These are phyloP conservation scores for Santalum album DNA, from an alignment of 164 flowering plant genomes.

Conservation along the genomic window DNA sequence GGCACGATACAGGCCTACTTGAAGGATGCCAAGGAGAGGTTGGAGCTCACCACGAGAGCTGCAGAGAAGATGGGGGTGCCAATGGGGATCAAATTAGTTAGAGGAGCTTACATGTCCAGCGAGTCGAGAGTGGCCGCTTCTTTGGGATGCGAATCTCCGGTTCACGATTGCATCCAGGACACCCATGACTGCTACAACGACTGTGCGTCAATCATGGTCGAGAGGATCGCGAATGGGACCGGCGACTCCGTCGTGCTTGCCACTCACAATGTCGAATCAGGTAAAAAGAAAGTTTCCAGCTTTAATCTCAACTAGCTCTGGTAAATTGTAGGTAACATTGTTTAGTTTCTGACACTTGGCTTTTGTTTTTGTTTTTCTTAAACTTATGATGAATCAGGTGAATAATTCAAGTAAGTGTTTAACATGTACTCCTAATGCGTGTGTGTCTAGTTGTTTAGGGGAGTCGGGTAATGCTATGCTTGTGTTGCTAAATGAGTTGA, in stretches of 20 bases:
- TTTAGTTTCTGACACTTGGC: too few species aligned
- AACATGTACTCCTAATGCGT: too few species aligned
- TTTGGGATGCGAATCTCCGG: conserved; percentile 58
- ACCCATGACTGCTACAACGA: conserved; percentile 71
- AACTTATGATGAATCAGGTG: too few species aligned
- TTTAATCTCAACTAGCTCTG: too few species aligned
- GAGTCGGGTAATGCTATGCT: too few species aligned
- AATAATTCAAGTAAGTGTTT: too few species aligned
- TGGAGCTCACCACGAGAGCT: conserved; percentile 31
- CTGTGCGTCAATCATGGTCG: conserved; percentile 61
- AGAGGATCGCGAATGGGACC: conserved; percentile 46
- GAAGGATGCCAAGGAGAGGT: conserved; percentile 67
- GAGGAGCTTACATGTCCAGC: conserved; percentile 83
- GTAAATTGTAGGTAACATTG: too few species aligned
- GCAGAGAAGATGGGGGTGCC: conserved; percentile 56
- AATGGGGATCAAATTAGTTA: conserved; percentile 71
- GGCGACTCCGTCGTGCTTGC: conserved; percentile 56
- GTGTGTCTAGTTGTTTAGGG: too few species aligned
- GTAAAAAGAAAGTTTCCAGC: too few species aligned
- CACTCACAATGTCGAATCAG: conserved; percentile 83
- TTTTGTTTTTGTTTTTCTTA: too few species aligned
- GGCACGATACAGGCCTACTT: conserved; percentile 81
- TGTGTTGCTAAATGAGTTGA: too few species aligned
- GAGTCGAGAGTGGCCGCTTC: conserved; percentile 52
- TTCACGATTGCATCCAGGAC: conserved; percentile 54